Evolutionary conservation across 371 early-diverging fungal genomes (phyloP), one percentile per base, ranked within the genome.

Genomic region (Circinella minor): DNA sequence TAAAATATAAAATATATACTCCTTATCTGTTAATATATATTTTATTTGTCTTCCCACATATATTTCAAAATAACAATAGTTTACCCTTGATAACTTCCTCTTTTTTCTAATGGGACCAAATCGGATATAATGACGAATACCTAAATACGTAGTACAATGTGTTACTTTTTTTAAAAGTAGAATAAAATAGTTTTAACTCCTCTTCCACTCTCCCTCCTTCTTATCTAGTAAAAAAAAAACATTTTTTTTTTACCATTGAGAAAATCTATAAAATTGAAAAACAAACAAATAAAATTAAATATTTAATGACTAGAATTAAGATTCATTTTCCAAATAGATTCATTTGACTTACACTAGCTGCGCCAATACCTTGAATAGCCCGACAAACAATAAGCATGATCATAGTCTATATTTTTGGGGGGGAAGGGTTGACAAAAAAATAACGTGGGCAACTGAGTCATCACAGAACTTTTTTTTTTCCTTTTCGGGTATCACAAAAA

Each of bases 61-160:
- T 7, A 17, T 10, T 38, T 37, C 6, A 57, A 0, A 17, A 6
- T 36, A 34, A 57, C 14, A 17, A 6, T 36, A 34, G 17, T 49
- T 17, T 68, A 72, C 65, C 90, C 89, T 71, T 87, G 86, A 71
- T 88, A 90, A 61, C 78, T 83, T 27, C 84, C 88, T 49, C 91
- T 71, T 38, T 92, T 83, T 13, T 79, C 76, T 11, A 89, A 57
- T 20, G 86, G 77, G 0, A 88, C 86, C 27, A 90, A 43, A 61
- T 92, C 91, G 10, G 90, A 76, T 61, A 92, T 84, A 71, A 89
- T 87, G 71, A 92, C 80, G 63, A 90, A 90, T 51, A 81, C 61
- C 66, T 66, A 43, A 43, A 9, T 1, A 43, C 0, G 43, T 43
- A 43, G 47, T 7, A 37, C 38, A 51, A 37, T 20, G 43, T n/a